A percentile compares a stretch with the other conserved stretches of the same genome.
phyloP scores from a whole-genome alignment of 2,329 filamentous ascomycete genomes.

The Myriosclerotinia scirpicola region DNA sequence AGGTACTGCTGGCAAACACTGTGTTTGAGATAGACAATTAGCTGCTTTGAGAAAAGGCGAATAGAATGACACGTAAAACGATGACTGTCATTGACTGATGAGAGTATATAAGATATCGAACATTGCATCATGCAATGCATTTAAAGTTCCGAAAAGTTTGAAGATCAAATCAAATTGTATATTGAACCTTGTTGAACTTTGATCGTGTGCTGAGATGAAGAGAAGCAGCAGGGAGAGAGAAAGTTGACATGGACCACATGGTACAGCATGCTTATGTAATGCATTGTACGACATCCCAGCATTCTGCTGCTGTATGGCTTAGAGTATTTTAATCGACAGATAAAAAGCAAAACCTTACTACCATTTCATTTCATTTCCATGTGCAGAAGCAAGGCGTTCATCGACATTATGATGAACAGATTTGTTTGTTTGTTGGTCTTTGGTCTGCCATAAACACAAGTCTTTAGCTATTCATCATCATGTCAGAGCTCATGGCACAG shows the following conservation, averaged over 20 bases:
- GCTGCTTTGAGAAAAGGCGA: background rate
- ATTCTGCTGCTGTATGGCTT: background rate
- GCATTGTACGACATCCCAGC: background rate
- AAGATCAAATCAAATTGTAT: background rate
- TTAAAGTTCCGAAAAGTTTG: background rate
- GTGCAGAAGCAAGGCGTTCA: background rate
- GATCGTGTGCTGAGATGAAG: background rate
- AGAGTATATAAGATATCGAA: background rate
- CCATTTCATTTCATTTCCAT: background rate
- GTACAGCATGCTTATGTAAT: slow-evolving; percentile 6
- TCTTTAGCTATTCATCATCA: background rate
- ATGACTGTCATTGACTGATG: background rate
- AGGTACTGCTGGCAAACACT: slow-evolving; percentile 15
- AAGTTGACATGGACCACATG: background rate
- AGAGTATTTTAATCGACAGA: background rate
- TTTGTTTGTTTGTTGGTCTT: background rate
- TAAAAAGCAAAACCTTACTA: background rate
- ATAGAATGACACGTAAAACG: background rate
- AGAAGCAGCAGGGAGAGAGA: background rate
- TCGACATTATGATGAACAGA: background rate
- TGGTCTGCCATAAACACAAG: background rate
- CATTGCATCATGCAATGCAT: background rate
- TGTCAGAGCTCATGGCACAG: background rate
- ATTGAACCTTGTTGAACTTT: background rate
- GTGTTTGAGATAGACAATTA: background rate